Evolutionary conservation across 2,329 filamentous ascomycete genomes (phyloP).

Genomic region (Dactylellina cionopaga): DNA sequence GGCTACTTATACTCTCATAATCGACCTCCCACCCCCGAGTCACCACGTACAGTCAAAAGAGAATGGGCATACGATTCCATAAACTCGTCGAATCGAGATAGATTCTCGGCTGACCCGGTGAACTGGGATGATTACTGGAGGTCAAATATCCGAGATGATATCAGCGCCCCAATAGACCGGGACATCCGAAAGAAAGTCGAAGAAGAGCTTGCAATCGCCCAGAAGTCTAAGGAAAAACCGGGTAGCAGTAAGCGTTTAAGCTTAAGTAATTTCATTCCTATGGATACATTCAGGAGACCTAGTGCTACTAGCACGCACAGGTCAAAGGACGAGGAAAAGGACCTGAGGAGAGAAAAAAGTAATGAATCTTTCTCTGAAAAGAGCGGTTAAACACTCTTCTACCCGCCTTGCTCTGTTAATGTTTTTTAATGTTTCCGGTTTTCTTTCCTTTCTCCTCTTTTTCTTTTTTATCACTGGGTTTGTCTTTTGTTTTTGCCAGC

Average conservation of each 20-base stretch:
- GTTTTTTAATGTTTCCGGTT: neutral
- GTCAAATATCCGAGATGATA: conserved; percentile 32
- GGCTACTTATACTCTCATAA: conserved; percentile 33
- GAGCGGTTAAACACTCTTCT: no score
- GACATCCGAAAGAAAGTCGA: conserved; percentile 49
- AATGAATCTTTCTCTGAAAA: conserved; percentile 27
- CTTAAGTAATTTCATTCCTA: conserved; percentile 45
- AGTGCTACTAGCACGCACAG: conserved; percentile 41
- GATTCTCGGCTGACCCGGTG: conserved; percentile 32
- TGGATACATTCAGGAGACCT: conserved; percentile 45
- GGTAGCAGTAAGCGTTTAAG: conserved; percentile 28
- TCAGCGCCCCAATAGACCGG: conserved; percentile 44
- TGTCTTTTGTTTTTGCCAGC: conserved; percentile 1
- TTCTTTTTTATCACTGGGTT: no score
- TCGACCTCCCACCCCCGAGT: conserved; percentile 27
- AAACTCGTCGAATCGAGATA: conserved; percentile 42
- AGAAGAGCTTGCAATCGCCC: conserved; percentile 14
- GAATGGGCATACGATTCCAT: conserved; percentile 45
- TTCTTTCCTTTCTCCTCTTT: neutral
- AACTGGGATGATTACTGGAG: conserved; percentile 51
- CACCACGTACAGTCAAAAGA: conserved; percentile 31
- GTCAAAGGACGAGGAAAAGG: conserved; percentile 45
- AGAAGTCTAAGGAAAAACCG: conserved; percentile 30
- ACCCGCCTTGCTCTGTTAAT: no score
- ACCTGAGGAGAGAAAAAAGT: conserved; percentile 37